Evolutionary conservation across 805 yeast genomes (phyloP).

Genomic region (Nakazawaea wyomingensis): DNA sequence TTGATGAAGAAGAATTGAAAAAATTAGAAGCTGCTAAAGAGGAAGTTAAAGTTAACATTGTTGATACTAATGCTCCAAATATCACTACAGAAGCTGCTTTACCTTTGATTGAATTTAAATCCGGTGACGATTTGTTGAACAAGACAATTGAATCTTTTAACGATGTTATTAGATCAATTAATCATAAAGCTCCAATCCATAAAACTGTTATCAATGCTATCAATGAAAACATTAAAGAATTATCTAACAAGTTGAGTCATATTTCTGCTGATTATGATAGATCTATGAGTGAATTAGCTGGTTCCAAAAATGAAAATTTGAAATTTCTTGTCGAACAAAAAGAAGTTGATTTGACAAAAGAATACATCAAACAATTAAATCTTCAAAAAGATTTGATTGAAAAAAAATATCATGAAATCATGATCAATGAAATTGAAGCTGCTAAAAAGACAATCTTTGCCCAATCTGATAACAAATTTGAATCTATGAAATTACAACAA

Average conservation of each 20-base stretch:
- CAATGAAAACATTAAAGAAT: constrained; percentile 17
- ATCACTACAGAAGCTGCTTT: constrained; percentile 18
- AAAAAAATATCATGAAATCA: constrained; percentile 49
- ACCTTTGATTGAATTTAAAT: constrained; percentile 25
- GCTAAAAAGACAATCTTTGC: constrained; percentile 58
- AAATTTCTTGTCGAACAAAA: constrained; percentile 28
- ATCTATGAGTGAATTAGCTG: constrained; percentile 18
- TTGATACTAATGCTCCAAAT: constrained; percentile 14
- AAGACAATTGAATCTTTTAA: constrained; percentile 30
- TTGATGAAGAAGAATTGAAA: constrained; percentile 21
- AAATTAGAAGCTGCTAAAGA: constrained; percentile 5
- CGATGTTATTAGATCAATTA: constrained; percentile 26
- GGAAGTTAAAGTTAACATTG: not conserved
- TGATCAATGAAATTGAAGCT: constrained; percentile 61
- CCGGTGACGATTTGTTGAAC: constrained; percentile 29
- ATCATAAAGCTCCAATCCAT: constrained; percentile 17
- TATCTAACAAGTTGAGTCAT: constrained; percentile 18
- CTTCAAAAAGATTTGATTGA: constrained; percentile 58
- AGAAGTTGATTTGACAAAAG: constrained; percentile 53
- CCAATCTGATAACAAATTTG: constrained; percentile 70
- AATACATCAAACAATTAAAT: constrained; percentile 56
- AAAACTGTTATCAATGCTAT: constrained; percentile 21
- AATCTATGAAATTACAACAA: constrained; percentile 61
- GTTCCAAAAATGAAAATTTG: constrained; percentile 26
- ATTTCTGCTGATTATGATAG: constrained; percentile 16